Evolutionary conservation across 2,329 filamentous ascomycete genomes (phyloP), one percentile per base, ranked within the genome.

Genomic region (Bertia moriformis): DNA sequence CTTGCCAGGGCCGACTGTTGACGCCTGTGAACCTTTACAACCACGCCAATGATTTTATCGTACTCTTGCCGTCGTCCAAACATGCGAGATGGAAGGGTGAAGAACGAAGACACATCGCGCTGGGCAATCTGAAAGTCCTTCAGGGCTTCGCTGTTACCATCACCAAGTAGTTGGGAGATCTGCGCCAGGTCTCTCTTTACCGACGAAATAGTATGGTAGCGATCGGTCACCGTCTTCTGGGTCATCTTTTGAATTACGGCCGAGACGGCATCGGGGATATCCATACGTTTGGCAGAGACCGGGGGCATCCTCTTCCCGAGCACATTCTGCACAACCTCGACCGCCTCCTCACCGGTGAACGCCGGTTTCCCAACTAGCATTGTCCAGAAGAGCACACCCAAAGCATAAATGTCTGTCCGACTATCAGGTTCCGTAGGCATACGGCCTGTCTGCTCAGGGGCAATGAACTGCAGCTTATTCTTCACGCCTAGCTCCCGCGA

Each of bases 391-490:
- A 79, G 56, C 17, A 80, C 65, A 1, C 75, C 75, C 2, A 79
- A 58, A 2, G 70, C 71, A 53, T 79, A 79, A 19, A 79, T 76
- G 50, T 80, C 75, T 13, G 75, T 78, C 18, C 75, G 65, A 37
- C 63, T 69, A 49, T 79, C 74, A 2, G 75, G 75, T 49, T 78
- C 73, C 4, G 73, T 74, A 5, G 73, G 69, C 53, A 79, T 64
- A 17, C 75, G 66, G n/a, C 75, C 75, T 3, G 75, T 79, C 57
- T 79, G 75, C 50, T 80, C 75, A 0, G 75, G 75, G 3, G 75
- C 74, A 45, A 80, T 74, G 49, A 72, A 79, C 42, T 76, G 71
- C 29, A 80, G 54, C 50, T 77, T 77, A 48, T 74, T 62, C 50
- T 78, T 73, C 14, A 75, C 69, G 4, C 74, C 74, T 18, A 71